Evolutionary conservation across 78 protist genomes (phyloP), one percentile per base, ranked within the genome.

Genomic region (Cavenderia fasciculata): DNA sequence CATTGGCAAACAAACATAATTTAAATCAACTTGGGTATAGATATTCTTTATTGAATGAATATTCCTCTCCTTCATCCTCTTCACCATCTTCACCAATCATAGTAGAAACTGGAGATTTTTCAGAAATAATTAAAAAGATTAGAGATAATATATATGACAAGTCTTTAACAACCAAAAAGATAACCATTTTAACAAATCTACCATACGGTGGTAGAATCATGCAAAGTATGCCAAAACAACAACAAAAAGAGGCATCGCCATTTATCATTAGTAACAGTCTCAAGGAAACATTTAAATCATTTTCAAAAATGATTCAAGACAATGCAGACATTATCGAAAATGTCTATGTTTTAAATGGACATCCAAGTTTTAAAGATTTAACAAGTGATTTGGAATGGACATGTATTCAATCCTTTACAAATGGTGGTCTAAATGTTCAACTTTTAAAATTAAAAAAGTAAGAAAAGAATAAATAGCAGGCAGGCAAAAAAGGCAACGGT

Each of bases 401-500:
- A 6, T 14, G 16, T 19, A 16, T 82, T 14, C 19, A 41, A 38
- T 1, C 31, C 11, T 82, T 82, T 44, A 82, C 59, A 38, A 82
- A 82, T 68, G 89, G 89, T 56, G 89, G 89, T 14, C 12, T 82
- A 43, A 6, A 33, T 31, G 89, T 82, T 21, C 71, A 82, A 68
- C 47, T 82, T 27, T 44, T 82, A 38, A 65, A 82, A 56, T 8
- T 74, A 2, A 57, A 74, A 44, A 41, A 33, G 59, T 3, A 62
- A 56, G 23, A 54, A 36, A 36, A 40, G 23, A 52, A 63, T 52
- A 21, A 19, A 21, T 52, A 52, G n/a, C n/a, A n/a, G n/a, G n/a
- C n/a, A n/a, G n/a, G n/a, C n/a, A n/a, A n/a, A n/a, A n/a, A n/a
- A n/a, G n/a, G n/a, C n/a, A n/a, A n/a, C n/a, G n/a, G n/a, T n/a